Percentiles rank a stretch among this genome's conserved stretches.
phyloP scores from a whole-genome alignment of 202 grass and related monocot species.

The Panicum virgatum region DNA sequence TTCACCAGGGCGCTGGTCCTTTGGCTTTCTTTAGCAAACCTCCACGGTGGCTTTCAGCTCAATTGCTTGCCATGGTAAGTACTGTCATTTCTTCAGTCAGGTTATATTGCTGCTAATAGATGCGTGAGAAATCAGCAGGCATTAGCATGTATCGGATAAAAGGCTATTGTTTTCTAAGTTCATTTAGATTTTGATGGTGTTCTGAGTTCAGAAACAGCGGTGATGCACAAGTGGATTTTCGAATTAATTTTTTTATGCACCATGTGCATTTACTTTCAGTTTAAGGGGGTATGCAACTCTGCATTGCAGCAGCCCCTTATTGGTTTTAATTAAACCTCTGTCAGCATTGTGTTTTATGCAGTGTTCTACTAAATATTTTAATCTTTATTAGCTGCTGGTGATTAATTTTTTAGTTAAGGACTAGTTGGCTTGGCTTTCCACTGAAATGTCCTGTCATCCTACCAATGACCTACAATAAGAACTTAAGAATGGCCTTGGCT shows the following conservation, averaged over 20 bases:
- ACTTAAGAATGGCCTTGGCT: not conserved
- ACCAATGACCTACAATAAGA: not conserved
- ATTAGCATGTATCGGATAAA: not conserved
- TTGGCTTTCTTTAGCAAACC: no score
- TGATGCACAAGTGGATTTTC: not conserved
- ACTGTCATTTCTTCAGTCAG: slow-evolving; percentile 1
- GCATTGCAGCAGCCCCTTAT: not conserved
- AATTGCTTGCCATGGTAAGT: slow-evolving; percentile 71
- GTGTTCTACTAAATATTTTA: not conserved
- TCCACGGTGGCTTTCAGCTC: slow-evolving; percentile 63
- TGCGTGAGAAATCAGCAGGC: not conserved
- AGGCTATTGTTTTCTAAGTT: not conserved
- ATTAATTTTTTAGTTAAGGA: not conserved
- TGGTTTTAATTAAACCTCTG: not conserved
- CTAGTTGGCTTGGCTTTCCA: not conserved
- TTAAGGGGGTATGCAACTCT: not conserved
- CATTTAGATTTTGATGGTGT: not conserved
- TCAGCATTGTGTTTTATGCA: not conserved
- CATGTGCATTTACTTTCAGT: not conserved
- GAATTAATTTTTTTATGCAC: not conserved
- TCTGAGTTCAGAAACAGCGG: slow-evolving; percentile 18
- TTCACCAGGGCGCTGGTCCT: no score
- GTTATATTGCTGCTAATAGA: not conserved
- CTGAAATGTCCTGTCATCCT: not conserved
- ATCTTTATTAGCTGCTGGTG: not conserved